A percentile compares a stretch with the other conserved stretches of the same genome.
phyloP scores from a whole-genome alignment of 2,329 filamentous ascomycete species.

The Raffaelea albimanens region DNA sequence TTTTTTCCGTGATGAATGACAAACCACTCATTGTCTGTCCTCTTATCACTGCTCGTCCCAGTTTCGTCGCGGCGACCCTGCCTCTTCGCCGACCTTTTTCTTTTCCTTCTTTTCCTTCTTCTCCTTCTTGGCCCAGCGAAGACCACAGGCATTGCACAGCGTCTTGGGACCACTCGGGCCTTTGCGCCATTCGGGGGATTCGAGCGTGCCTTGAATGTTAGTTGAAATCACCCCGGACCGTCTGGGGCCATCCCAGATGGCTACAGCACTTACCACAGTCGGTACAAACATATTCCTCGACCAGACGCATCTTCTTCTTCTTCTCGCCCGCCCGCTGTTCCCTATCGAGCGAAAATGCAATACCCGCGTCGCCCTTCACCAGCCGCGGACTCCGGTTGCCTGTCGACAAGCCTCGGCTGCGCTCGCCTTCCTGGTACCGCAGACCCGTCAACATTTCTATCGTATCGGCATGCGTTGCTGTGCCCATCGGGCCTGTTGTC shows the following conservation, averaged over 20 bases:
- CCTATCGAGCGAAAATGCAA: slow-evolving; percentile 72
- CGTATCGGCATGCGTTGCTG: slow-evolving; percentile 64
- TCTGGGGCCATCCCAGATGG: too few relatives aligned
- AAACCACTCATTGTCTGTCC: neutral
- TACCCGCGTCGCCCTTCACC: slow-evolving; percentile 77
- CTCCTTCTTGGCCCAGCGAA: slow-evolving; percentile 69
- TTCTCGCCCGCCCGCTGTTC: slow-evolving; percentile 65
- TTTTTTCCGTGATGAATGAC: too few relatives aligned
- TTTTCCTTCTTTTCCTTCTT: slow-evolving; percentile 47
- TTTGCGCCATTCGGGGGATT: slow-evolving; percentile 94
- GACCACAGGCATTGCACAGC: slow-evolving; percentile 86
- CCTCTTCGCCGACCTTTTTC: slow-evolving; percentile 12
- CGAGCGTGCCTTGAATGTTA: slow-evolving; percentile 53
- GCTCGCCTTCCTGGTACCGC: slow-evolving; percentile 78
- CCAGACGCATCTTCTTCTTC: slow-evolving; percentile 77
- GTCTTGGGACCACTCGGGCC: slow-evolving; percentile 90
- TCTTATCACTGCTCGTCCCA: neutral
- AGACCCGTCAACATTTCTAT: slow-evolving; percentile 92
- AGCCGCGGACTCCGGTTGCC: slow-evolving; percentile 72
- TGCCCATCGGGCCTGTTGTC: neutral
- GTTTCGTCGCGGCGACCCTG: neutral
- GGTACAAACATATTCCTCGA: slow-evolving; percentile 87
- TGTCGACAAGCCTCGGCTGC: slow-evolving; percentile 79
- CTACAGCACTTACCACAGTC: slow-evolving; percentile 61
- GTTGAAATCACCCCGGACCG: too few relatives aligned